Conservation (phyloP, 345 rosid species). For the Bruguiera parviflora region DNA sequence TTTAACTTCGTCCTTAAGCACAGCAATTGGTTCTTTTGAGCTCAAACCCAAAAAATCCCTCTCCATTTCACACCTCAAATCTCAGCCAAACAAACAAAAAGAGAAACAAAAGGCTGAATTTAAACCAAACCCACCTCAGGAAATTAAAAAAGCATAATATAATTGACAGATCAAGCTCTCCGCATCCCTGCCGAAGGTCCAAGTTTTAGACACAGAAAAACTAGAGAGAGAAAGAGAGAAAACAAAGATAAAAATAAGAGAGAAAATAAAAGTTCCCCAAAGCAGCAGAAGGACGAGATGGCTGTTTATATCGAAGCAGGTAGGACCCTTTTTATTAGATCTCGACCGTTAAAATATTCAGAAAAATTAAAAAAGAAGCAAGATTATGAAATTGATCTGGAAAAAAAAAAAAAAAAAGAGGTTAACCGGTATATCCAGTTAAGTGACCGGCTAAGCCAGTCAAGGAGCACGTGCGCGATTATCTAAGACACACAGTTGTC, state of each 20-base stretch:
- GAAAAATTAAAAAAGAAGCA: not conserved
- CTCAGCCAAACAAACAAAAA: not conserved
- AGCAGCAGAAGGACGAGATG: constrained; percentile 8
- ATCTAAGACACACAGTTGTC: constrained; percentile 9
- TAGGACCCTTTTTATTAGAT: constrained; percentile 10
- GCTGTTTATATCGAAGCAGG: no score
- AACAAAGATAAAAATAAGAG: not conserved
- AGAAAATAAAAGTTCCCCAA: constrained; percentile 14
- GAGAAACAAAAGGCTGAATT: constrained; percentile 5
- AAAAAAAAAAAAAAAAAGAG: not conserved
- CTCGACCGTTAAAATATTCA: constrained; percentile 30
- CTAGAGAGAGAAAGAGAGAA: not conserved
- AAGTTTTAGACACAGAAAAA: not conserved
- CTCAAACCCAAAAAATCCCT: constrained; percentile 77
- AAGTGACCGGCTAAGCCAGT: constrained; percentile 36
- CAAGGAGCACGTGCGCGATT: constrained; percentile 49
- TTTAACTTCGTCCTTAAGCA: constrained; percentile 53
- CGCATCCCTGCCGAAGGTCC: constrained; percentile 13
- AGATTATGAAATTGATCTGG: not conserved
- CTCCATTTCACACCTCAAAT: constrained; percentile 51
- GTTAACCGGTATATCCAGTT: constrained; percentile 37
- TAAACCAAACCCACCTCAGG: constrained; percentile 18
- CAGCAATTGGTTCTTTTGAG: constrained; percentile 37
- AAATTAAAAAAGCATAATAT: constrained; percentile 10
- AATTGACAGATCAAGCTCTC: constrained; percentile 17